Conservation (phyloP, 2,329 filamentous ascomycete genomes). For the Arthrobotrys megalospora region DNA sequence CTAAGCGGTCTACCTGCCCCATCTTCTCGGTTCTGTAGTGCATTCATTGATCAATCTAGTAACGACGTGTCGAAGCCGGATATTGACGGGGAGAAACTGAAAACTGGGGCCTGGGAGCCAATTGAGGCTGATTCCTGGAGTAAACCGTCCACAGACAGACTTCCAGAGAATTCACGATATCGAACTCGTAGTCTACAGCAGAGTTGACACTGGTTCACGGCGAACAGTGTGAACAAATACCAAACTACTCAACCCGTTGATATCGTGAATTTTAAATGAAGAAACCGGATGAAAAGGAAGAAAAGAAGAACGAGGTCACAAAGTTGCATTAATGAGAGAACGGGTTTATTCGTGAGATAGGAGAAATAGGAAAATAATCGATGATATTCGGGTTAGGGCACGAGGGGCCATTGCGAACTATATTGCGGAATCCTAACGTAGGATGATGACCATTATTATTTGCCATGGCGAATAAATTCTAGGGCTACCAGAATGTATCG, state of each 20-base stretch:
- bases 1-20: constrained; percentile 7
- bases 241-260: constrained; percentile 4
- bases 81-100: constrained; percentile 1
- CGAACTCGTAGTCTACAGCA: not conserved
- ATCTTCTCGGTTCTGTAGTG: not conserved
- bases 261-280: constrained; percentile 1
- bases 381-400: constrained; percentile 28
- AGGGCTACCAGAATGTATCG: constrained; percentile 38
- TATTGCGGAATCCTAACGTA: constrained; percentile 36
- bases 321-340: constrained; percentile 23
- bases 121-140: constrained; percentile 3
- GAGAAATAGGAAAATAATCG: constrained; percentile 22
- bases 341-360: constrained; percentile 10
- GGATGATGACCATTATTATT: constrained; percentile 8
- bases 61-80: not conserved
- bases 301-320: constrained; percentile 12
- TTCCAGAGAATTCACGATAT: constrained; percentile 14
- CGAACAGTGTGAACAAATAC: constrained; percentile 19
- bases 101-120: not conserved
- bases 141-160: not conserved
- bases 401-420: not conserved
- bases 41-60: constrained; percentile 23
- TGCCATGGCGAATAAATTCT: constrained; percentile 28
- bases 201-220: constrained; percentile 30
- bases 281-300: constrained; percentile 15